A percentile compares a stretch with the other conserved stretches of the same genome.
phyloP scores from a whole-genome alignment of 495 filamentous ascomycete genomes.

The Penicillium herquei region DNA sequence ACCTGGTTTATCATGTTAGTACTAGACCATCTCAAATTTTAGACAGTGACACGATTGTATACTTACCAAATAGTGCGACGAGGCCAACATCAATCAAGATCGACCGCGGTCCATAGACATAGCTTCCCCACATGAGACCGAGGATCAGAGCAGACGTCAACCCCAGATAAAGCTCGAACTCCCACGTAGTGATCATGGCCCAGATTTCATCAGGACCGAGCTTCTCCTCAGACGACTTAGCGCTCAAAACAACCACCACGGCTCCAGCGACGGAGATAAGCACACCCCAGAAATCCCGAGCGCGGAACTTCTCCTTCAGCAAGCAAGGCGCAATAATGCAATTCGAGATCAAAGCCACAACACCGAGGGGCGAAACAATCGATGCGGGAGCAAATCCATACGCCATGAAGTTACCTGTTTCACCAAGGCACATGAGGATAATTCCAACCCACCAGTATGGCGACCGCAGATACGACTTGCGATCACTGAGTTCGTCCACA shows the following conservation, averaged over 20 bases:
- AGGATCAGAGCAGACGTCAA: conserved; percentile 71
- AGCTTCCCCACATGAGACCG: conserved; percentile 76
- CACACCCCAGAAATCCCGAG: conserved; percentile 85
- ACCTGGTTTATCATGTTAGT: conserved; percentile 50
- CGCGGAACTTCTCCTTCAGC: conserved; percentile 83
- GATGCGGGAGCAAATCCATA: conserved; percentile 99
- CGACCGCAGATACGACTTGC: conserved; percentile 76
- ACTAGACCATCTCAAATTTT: conserved; percentile 1
- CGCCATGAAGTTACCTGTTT: conserved; percentile 93
- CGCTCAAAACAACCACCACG: conserved; percentile 91
- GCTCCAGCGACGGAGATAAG: conserved; percentile 79
- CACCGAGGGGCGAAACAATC: conserved; percentile 93
- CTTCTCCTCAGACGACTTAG: conserved; percentile 84
- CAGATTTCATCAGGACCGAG: conserved; percentile 88
- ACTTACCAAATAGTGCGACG: conserved; percentile 85
- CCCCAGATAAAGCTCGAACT: conserved; percentile 86
- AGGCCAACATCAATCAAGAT: conserved; percentile 92
- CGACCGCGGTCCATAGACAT: conserved; percentile 73
- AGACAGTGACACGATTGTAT: not conserved
- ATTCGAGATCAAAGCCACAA: conserved; percentile 93
- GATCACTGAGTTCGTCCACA: conserved; percentile 28
- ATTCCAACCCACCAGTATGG: conserved; percentile 97
- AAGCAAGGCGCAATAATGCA: conserved; percentile 93
- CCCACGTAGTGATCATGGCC: conserved; percentile 82
- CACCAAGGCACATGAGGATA: conserved; percentile 85